These are phyloP conservation scores for Mortierella claussenii DNA, from an alignment of 192 early-diverging fungal genomes.

Conservation along the genomic window DNA sequence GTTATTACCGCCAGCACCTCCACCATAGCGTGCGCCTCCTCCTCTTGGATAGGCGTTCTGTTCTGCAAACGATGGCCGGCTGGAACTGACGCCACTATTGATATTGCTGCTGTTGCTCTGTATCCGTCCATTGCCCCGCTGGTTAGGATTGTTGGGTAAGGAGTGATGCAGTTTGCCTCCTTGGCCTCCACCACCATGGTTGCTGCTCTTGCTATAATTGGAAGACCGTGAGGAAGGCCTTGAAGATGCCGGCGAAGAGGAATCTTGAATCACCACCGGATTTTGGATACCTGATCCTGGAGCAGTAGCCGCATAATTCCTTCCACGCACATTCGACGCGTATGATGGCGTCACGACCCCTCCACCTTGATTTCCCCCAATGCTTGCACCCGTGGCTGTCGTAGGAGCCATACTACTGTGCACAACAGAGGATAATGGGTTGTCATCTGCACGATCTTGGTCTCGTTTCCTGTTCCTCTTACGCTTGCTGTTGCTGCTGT, in stretches of 20 bases:
- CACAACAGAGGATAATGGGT: background rate
- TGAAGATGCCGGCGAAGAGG: background rate
- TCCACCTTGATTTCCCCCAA: background rate
- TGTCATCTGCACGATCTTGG: no score
- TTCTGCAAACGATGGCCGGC: conserved; percentile 29
- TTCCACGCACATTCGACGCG: background rate
- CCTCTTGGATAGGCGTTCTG: conserved; percentile 40
- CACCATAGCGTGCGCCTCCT: conserved; percentile 1
- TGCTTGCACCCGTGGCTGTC: conserved; percentile 7
- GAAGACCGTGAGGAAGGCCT: background rate
- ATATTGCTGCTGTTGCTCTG: background rate
- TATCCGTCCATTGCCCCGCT: conserved; percentile 11
- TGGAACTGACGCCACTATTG: background rate
- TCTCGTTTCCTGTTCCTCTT: background rate
- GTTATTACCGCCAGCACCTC: background rate
- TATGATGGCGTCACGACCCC: background rate
- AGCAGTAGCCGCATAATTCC: no score
- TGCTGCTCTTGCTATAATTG: background rate
- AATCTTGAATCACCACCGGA: conserved; percentile 2
- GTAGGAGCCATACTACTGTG: background rate
- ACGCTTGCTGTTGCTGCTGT: background rate
- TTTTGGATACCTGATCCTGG: background rate
- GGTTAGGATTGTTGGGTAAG: conserved; percentile 6
- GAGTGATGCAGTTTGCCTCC: background rate
- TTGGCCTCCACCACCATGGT: background rate